Base-by-base conservation (phyloP, 2,329 filamentous ascomycete genomes). In the Fusarium dimerum region DNA sequence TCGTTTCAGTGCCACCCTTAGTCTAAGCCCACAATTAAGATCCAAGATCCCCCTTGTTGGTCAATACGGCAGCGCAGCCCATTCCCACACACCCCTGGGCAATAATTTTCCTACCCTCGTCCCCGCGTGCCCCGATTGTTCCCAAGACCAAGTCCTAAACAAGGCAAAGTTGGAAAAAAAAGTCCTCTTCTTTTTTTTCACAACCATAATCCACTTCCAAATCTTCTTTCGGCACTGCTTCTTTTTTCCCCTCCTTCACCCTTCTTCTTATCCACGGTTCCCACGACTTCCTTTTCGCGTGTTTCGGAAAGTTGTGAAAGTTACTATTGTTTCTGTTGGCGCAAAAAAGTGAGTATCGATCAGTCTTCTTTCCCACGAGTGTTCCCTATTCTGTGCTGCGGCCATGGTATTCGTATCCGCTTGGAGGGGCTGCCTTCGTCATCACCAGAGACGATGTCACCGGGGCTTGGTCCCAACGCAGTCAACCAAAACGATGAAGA, bases 281-380 rank as follows among this genome's bases (percentile, higher is more conserved):
- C 69, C 68, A 70, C 68, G 67, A 67, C 73, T 77, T 78, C 76
- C 73, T 71, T 75, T 74, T 68, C 72, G 72, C 72, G 71, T 73
- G 70, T 73, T 74, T 74, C 71, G 70, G 70, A 71, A 70, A 63
- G 65, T 73, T 72, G 65, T 72, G 68, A 72, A 65, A 69, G 66
- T 71, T 71, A 70, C 69, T 70, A 68, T 72, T 73, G 73, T 74
- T 77, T 72, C 77, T 77, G 70, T 73, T 74, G 76, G 76, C 76
- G 76, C 76, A 70, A 71, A 79, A 80, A 79, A 79, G 77, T 80
- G 71, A 79, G 77, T 79, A 58, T 61, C 56, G 42, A 12, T 36
- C 32, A 12, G 32, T 15, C 32, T 52, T 59, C 56, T 54, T 51
- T 43, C 48, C 36, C 46, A 47, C 43, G 45, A 39, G 48, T 56